Base-by-base conservation (phyloP, 805 yeast genomes). In the Metschnikowia sp. region DNA sequence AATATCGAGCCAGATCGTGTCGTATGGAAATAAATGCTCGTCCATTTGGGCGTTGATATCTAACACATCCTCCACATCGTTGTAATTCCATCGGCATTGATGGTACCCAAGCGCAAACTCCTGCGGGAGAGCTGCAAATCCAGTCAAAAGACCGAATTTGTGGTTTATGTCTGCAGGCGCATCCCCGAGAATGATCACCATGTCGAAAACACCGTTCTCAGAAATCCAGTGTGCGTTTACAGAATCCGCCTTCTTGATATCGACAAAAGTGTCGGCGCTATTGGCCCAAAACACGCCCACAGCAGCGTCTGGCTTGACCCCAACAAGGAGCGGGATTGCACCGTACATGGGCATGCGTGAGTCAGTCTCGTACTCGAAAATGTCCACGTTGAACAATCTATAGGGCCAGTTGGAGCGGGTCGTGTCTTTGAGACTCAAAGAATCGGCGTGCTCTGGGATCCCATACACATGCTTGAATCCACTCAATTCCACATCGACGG, bases 61-160 rank as follows among this genome's bases (percentile, higher is more conserved):
- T n/a, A 89, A 65, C 1, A 94, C 92, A 65, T 94, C 99, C 10
- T 75, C 75, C 60, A 88, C 91, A 57, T 86, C 91, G 61, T 88
- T 88, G 68, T 94, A 94, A 64, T 94, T 94, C 99, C 99, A 94
- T 60, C 98, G 78, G 62, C 97, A 92, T 66, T 94, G 99, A 62
- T 94, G 98, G 62, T 94, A 88, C 0, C 96, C 98, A 11, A 90
- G 64, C 0, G 96, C 74, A 58, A 90, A 86, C 37, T 83, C 53
- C 53, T 82, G 86, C 1, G 99, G 99, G 10, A 94, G 66, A 8
- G 74, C 64, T 0, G 90, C 75, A 48, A 69, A 77, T 0, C 99
- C 99, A 0, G 96, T 84, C 13, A 94, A 64, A 2, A 63, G 55
- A 1, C 89, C 84, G 63, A 86, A 92, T 32, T 81, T 73, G 36